Conservation (phyloP, 306 rosid species). For the Carpinus fangiana region DNA sequence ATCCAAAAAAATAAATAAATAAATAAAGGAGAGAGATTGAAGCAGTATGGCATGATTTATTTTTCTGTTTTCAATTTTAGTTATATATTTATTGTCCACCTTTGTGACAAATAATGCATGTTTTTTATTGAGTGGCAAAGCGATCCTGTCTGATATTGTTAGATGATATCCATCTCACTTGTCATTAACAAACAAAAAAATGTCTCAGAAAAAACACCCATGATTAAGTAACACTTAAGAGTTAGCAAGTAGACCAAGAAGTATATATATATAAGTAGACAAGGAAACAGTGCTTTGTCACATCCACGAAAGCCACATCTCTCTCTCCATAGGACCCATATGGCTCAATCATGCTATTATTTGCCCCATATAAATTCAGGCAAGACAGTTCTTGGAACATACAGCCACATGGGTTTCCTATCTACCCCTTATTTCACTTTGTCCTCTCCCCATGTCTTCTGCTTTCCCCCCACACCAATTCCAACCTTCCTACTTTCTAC, state of each 20-base stretch:
- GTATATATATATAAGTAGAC: neutral
- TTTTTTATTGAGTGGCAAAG: neutral
- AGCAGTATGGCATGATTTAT: too few species aligned
- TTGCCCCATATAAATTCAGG: conserved; percentile 4
- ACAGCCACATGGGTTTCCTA: conserved; percentile 3
- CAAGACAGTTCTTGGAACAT: neutral
- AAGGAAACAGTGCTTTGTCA: conserved; percentile 2
- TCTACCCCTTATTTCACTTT: neutral
- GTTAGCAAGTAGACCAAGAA: neutral
- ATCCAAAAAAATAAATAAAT: too few species aligned
- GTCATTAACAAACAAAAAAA: neutral
- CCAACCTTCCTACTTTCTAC: neutral
- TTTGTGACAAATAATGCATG: neutral
- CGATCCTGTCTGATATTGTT: neutral
- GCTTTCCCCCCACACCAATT: neutral
- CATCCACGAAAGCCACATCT: conserved; percentile 4
- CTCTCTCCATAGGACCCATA: conserved; percentile 6
- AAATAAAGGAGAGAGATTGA: too few species aligned
- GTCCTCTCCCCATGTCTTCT: neutral
- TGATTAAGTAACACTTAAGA: neutral
- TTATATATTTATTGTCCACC: neutral
- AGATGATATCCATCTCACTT: neutral
- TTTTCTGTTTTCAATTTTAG: too few species aligned
- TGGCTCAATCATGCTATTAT: neutral
- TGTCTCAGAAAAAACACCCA: neutral